Evolutionary conservation across 148 eudicot genomes (phyloP).

Genomic region (Vaccinium darrowii): DNA sequence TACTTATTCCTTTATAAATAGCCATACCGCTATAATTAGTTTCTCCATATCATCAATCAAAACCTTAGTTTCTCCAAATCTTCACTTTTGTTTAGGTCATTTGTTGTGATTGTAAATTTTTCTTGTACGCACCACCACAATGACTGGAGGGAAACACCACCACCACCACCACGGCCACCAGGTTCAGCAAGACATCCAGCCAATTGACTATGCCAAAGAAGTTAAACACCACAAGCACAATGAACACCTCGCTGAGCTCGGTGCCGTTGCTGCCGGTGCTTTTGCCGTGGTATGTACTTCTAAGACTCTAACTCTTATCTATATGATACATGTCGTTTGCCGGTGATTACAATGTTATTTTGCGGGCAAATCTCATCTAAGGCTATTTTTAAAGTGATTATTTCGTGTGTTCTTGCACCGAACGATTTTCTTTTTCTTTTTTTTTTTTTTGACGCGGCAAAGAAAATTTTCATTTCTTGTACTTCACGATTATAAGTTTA

Average conservation of each 20-base stretch:
- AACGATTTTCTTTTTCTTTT: too few relatives aligned
- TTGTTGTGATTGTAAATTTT: neutral
- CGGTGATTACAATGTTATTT: too few relatives aligned
- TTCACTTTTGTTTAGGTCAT: neutral
- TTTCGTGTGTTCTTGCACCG: too few relatives aligned
- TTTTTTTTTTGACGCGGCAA: too few relatives aligned
- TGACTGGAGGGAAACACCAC: constrained; percentile 16
- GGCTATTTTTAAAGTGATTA: too few relatives aligned
- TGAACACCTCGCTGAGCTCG: constrained; percentile 30
- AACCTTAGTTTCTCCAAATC: neutral
- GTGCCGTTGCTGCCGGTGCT: constrained; percentile 41
- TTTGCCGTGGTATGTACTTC: constrained; percentile 37
- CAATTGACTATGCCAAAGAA: constrained; percentile 31
- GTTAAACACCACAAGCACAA: constrained; percentile 40
- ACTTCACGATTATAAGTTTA: too few relatives aligned
- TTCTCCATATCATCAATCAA: neutral
- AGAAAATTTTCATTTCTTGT: too few relatives aligned
- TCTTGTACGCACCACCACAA: neutral
- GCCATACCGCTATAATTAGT: neutral
- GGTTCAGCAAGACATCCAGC: neutral
- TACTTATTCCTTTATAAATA: neutral
- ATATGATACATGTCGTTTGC: too few relatives aligned
- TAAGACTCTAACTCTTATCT: neutral
- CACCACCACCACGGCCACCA: neutral
- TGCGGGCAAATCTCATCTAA: too few relatives aligned